Evolutionary conservation across 768 basidiomycete genomes (phyloP), one percentile per base, ranked within the genome.

Genomic region (Termitomyces heimii): DNA sequence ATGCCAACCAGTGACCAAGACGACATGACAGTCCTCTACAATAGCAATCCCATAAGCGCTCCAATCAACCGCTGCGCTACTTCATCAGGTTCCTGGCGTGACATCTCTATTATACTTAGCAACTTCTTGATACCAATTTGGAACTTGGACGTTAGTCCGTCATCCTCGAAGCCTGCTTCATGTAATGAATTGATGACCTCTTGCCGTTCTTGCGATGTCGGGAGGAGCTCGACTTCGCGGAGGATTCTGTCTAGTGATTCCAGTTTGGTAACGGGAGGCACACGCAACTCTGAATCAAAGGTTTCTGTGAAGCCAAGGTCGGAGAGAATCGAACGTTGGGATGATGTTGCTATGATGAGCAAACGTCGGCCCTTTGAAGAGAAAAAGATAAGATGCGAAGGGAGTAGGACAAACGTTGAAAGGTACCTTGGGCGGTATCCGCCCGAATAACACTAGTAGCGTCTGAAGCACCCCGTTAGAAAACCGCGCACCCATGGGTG

Each of bases 81-180:
- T 60, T 84, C 86, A 50, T 91, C 86, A 1, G 92, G 92, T 66
- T 97, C 96, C 74, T 98, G 97, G 66, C 96, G 80, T 48, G 95
- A 92, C 95, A 97, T 98, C 79, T 99, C 97, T 20, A 95, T 79
- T 55, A 90, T 80, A 58, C 86, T 92, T 67, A 99, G 70, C 69
- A 99, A 66, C 73, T 91, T 94, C 84, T 98, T 98, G 66, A 99
- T 85, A 0, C 97, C 97, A 47, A 98, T 88, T 60, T 87, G 83
- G 63, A 94, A 62, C 47, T 74, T 78, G 14, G 79, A 65, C 12
- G 73, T 68, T 44, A 78, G 68, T 14, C 73, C 77, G 32, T 77
- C 77, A 12, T 79, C 82, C 18, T 58, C 62, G 59, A 95, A 85
- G 12, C 91, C 92, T 1, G 92, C 89, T 55, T 90, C 83, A 26